phyloP scores from a whole-genome alignment of 495 filamentous ascomycete species.

The Aspergillus ellipticus region DNA sequence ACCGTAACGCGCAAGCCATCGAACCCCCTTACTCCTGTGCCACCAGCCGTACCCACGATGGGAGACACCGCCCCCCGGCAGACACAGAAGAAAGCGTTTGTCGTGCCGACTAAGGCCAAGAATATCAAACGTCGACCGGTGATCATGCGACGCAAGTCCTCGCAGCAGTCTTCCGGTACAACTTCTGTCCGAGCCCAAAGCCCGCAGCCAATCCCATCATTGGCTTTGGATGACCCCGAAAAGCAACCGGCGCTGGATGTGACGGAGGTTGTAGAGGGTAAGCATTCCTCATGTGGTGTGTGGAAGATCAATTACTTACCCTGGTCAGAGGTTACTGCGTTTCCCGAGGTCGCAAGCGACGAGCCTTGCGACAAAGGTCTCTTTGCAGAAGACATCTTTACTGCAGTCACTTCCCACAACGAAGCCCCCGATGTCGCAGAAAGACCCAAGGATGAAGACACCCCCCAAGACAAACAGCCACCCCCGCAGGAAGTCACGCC shows the following conservation, averaged over 20 bases:
- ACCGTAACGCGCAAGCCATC: constrained; percentile 35
- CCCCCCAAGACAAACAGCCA: not conserved
- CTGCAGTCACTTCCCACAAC: not conserved
- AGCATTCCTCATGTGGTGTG: not conserved
- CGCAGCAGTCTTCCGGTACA: constrained; percentile 22
- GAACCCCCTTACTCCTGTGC: constrained; percentile 24
- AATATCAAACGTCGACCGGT: constrained; percentile 38
- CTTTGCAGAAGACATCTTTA: not conserved
- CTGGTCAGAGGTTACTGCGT: not conserved
- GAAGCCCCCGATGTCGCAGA: no score
- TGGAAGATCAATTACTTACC: not conserved
- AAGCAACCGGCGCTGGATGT: not conserved
- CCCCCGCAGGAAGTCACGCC: not conserved
- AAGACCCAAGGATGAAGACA: not conserved
- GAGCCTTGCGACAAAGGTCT: not conserved
- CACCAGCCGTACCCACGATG: constrained; percentile 13
- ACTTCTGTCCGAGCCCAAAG: constrained; percentile 15
- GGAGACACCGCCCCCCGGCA: constrained; percentile 11
- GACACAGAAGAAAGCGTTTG: constrained; percentile 28
- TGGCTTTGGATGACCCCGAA: not conserved
- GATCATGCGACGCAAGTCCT: constrained; percentile 42
- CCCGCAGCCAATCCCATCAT: constrained; percentile 3
- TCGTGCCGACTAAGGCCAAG: constrained; percentile 29
- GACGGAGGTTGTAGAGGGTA: not conserved
- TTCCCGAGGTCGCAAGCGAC: not conserved